Evolutionary conservation across 495 filamentous ascomycete genomes (phyloP), one percentile per base, ranked within the genome.

Genomic region (Aspergillus asperescens): DNA sequence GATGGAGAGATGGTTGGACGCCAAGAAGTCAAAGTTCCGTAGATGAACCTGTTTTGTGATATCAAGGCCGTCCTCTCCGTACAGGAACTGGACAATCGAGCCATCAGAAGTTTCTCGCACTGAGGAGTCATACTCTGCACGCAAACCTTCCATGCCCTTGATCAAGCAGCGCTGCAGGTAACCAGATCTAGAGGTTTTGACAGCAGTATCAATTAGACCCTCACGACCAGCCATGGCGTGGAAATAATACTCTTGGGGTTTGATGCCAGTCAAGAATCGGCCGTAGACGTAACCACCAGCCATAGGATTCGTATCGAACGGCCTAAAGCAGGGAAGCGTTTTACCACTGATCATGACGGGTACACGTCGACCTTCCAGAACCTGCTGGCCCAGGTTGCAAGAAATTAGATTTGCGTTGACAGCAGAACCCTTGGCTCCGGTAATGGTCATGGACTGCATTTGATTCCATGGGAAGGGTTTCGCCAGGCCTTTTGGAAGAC

Each of bases 201-300:
- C 94, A 50, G 94, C 94, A 34, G 94, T 99, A 80, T 99, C 94
- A 71, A 99, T 97, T 59, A 99, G 76, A 75, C 94, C 94, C 76
- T 99, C 94, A 70, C 94, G 83, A 64, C 94, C 94, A 60, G 92
- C 92, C 94, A 99, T 99, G 64, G 92, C 88, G 81, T 99, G 94
- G 80, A 99, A 99, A 71, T 89, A 99, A 68, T 94, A 97, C 66
- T 97, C 94, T 65, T 99, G 94, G 22, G 94, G 94, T 50, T 92
- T 84, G 51, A 99, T 88, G 48, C 94, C 94, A 13, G 94, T 97
- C 80, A 99, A 88, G 80, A 97, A 99, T 65, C 94, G 90, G 67
- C 95, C 85, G 27, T 85, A 85, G 47, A 99, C 85, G 66, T 96
- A 99, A 24, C 94, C 94, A 56, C 93, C 94, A 27, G 94, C 93